Base-by-base conservation (phyloP, 192 early-diverging fungal genomes). In the Entomortierella parvispora region DNA sequence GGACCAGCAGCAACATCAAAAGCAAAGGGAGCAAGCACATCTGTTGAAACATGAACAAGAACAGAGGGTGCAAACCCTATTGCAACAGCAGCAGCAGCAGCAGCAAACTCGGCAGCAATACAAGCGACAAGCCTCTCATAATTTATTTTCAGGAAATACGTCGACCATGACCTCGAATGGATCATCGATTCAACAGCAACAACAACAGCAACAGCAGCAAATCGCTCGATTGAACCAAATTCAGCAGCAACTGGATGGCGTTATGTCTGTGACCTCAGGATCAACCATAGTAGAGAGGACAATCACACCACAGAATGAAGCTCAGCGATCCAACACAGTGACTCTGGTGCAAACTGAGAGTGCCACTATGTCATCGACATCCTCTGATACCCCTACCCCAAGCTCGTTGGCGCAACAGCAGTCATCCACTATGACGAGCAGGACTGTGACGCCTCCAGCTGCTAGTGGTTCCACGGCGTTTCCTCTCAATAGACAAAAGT, bases 1-100 rank as follows among this genome's bases (percentile, higher is more conserved):
- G 81, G 79, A 80, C 22, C 63, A 77, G 3, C 65, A 68, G 15
- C 74, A 77, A 15, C 65, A 53, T 1, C 65, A 68, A 33, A 68
- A 50, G 49, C 54, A 46, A 17, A 68, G 68, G 49, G 74, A 77
- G 3, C 53, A 49, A 10, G 23, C 44, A 7, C 53, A 58, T 7
- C 48, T 57, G 23, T 6, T 46, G 29, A 56, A 34, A 54, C 47
- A 43, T 18, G 56, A 48, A 4, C 74, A 77, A 8, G 74, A 68
- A 17, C 65, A 63, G 4, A 17, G 31, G 2, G 25, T 48, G 29
- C 48, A 52, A n/a, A 48, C 29, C 23, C 33, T 33, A 2, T 28
- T 42, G 2, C 70, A 65, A 22, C 58, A 61, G 18, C 40, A 56
- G 11, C 59, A 62, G 33, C 59, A 71, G 15, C 59, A 63, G 15